Conservation (phyloP, 192 early-diverging fungal genomes). For the Backusella mclennaniae region DNA sequence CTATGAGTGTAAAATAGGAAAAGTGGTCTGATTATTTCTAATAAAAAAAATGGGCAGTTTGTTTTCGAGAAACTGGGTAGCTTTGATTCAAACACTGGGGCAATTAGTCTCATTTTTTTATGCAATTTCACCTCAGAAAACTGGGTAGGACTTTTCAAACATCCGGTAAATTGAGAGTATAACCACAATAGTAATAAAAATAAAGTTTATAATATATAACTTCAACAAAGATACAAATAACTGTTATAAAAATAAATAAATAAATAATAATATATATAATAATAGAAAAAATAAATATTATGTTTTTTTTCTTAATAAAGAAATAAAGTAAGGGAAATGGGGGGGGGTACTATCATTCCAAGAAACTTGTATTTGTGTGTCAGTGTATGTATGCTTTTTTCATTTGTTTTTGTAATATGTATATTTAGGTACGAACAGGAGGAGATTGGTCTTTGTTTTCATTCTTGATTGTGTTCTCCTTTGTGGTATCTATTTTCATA, state of each 20-base stretch:
- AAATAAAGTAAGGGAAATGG: background rate
- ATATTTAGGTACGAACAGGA: background rate
- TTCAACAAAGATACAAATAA: background rate
- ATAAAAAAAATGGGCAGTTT: too few relatives aligned
- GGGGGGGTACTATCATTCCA: background rate
- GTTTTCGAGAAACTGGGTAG: background rate
- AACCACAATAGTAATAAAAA: background rate
- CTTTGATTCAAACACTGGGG: background rate
- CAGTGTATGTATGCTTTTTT: slow-evolving; percentile 1
- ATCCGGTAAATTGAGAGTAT: too few relatives aligned
- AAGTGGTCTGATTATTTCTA: too few relatives aligned
- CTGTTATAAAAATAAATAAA: background rate
- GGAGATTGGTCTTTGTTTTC: background rate
- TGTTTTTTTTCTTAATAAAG: background rate
- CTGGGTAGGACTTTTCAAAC: too few relatives aligned
- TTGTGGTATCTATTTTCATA: background rate
- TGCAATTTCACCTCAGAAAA: background rate
- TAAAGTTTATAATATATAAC: background rate
- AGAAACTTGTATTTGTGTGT: background rate
- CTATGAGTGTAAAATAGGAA: background rate
- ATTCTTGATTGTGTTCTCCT: background rate
- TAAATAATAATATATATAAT: background rate
- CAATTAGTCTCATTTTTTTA: background rate
- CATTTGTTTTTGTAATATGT: background rate
- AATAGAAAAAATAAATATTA: background rate